Conservation (phyloP, 441 rosid species). For the Raphanus hybrid region DNA sequence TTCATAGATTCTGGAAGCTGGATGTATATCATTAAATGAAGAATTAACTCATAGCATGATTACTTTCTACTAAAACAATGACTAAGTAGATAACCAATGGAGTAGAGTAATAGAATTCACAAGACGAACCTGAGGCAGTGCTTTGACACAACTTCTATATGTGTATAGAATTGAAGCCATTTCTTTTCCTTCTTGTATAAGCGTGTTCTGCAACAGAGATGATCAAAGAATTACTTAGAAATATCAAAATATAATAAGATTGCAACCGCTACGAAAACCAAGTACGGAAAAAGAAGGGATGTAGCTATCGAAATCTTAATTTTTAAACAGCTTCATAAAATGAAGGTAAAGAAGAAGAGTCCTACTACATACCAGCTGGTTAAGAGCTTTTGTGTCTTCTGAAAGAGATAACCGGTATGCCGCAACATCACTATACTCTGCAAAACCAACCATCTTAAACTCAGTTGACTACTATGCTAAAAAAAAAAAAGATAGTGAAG, state of each 20-base stretch:
- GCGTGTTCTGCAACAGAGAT: constrained; percentile 65
- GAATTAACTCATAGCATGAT: constrained; percentile 1
- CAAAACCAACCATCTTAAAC: constrained; percentile 6
- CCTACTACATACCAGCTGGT: constrained; percentile 77
- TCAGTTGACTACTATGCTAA: background rate
- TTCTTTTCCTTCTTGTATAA: constrained; percentile 96
- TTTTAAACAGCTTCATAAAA: background rate
- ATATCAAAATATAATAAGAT: background rate
- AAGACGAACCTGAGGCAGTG: constrained; percentile 97
- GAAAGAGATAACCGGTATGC: constrained; percentile 93
- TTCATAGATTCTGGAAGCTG: constrained; percentile 99
- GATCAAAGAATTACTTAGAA: background rate
- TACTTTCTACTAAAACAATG: background rate
- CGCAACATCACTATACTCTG: constrained; percentile 93
- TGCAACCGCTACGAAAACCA: no score
- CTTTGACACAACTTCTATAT: constrained; percentile 98
- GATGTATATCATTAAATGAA: constrained; percentile 28
- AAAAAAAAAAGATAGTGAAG: background rate
- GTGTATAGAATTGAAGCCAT: constrained; percentile 98
- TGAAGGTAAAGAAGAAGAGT: constrained; percentile 16
- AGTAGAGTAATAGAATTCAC: background rate
- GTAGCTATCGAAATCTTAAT: background rate
- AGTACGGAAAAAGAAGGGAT: no score
- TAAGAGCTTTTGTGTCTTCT: constrained; percentile 98
- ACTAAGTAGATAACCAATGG: constrained; percentile 6